phyloP scores from a whole-genome alignment of 768 basidiomycete species.

The Lepiota subincarnata region DNA sequence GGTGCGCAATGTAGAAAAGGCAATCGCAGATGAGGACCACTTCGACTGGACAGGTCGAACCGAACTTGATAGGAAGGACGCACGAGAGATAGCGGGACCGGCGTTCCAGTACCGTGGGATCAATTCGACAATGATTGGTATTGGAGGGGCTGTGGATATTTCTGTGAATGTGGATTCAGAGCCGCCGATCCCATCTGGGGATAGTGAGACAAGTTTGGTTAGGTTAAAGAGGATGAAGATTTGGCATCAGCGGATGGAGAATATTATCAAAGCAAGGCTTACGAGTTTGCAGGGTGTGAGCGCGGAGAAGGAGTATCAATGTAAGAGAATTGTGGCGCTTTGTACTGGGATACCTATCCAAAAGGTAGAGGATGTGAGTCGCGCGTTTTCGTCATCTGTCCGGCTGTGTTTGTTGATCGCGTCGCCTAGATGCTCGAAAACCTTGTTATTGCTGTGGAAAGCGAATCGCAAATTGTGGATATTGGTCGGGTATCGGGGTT shows the following conservation, averaged over 20 bases:
- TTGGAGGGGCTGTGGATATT: slow-evolving; percentile 62
- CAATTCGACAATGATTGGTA: slow-evolving; percentile 60
- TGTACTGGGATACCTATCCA: slow-evolving; percentile 86
- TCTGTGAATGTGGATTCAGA: slow-evolving; percentile 66
- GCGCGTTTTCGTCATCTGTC: slow-evolving; percentile 5
- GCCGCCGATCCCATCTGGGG: slow-evolving; percentile 59
- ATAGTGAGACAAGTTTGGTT: slow-evolving; percentile 59
- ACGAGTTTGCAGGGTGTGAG: slow-evolving; percentile 71
- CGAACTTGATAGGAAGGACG: slow-evolving; percentile 37
- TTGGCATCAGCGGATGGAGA: slow-evolving; percentile 82
- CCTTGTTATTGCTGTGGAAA: slow-evolving; percentile 83
- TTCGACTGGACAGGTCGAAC: slow-evolving; percentile 89
- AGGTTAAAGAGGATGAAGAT: slow-evolving; percentile 69
- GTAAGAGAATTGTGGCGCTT: slow-evolving; percentile 85
- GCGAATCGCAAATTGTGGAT: slow-evolving; percentile 78
- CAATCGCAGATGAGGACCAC: slow-evolving; percentile 68
- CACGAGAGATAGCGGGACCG: slow-evolving; percentile 41
- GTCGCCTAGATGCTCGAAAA: slow-evolving; percentile 71
- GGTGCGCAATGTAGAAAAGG: slow-evolving; percentile 79
- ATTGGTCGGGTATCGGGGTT: slow-evolving; percentile 84
- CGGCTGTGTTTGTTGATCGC: slow-evolving; percentile 14
- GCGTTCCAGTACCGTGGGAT: slow-evolving; percentile 71
- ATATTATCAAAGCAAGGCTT: slow-evolving; percentile 66
- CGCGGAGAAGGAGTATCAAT: slow-evolving; percentile 87
- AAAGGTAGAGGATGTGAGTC: slow-evolving; percentile 83